These are phyloP conservation scores for Acacia concinna DNA, from an alignment of 331 rosid species.

Conservation along the genomic window DNA sequence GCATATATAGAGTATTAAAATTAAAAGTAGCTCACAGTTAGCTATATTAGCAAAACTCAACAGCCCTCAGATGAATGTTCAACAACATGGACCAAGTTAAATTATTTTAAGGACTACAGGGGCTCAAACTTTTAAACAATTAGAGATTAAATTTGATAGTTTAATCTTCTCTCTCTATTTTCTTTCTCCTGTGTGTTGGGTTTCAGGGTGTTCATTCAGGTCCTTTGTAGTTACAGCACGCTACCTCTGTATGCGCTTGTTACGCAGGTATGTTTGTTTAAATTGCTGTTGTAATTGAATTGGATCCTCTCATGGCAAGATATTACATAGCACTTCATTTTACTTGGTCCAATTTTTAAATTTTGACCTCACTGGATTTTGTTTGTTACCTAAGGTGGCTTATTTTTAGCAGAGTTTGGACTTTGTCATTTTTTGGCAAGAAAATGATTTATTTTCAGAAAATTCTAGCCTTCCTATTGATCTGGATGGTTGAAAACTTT, in stretches of 20 bases:
- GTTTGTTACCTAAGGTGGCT: neutral
- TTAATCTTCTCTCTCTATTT: neutral
- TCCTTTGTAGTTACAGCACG: constrained; percentile 67
- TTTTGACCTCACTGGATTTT: neutral
- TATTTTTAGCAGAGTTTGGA: neutral
- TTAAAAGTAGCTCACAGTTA: neutral
- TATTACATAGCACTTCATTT: neutral
- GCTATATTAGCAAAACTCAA: neutral
- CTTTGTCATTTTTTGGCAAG: neutral
- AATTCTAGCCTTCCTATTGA: neutral
- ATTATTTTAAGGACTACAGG: neutral
- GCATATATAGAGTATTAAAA: neutral
- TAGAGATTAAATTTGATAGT: neutral
- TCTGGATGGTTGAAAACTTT: neutral
- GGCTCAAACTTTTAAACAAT: neutral
- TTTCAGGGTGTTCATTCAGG: constrained; percentile 55
- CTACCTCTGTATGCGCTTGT: constrained; percentile 73
- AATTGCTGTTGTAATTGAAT: neutral
- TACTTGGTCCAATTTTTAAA: neutral
- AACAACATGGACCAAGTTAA: neutral
- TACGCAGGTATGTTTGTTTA: constrained; percentile 57
- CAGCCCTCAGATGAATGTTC: neutral
- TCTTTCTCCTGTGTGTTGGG: constrained; percentile 1
- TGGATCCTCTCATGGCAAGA: neutral
- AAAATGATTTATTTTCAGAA: neutral